Percentiles rank a stretch among this genome's conserved stretches.
These are phyloP conservation scores for Penicillium paxilli DNA, from an alignment of 495 filamentous ascomycete species.

Conservation along the genomic window DNA sequence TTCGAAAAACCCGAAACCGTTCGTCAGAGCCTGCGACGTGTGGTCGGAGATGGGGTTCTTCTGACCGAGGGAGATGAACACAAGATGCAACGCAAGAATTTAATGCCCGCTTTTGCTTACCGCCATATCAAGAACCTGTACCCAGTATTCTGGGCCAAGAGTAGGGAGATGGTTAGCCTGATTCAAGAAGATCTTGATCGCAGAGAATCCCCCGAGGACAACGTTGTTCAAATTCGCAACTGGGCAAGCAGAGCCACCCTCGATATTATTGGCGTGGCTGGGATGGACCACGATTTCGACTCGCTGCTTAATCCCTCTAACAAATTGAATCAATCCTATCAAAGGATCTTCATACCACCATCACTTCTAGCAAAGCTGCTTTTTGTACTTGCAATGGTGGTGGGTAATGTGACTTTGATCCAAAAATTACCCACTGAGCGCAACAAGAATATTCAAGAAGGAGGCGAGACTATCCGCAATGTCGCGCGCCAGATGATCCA, in stretches of 20 bases:
- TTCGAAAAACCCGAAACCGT: slow-evolving; percentile 71
- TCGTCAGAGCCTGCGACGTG: slow-evolving; percentile 54
- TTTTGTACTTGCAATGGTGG: slow-evolving; percentile 42
- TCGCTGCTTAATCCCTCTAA: slow-evolving; percentile 65
- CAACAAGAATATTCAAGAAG: slow-evolving; percentile 59
- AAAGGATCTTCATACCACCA: slow-evolving; percentile 37
- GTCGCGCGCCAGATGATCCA: slow-evolving; percentile 66
- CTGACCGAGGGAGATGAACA: slow-evolving; percentile 87
- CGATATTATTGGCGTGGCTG: slow-evolving; percentile 86
- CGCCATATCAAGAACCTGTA: slow-evolving; percentile 86
- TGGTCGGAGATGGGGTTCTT: slow-evolving; percentile 75
- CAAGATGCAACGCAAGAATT: slow-evolving; percentile 72
- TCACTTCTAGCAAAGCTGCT: slow-evolving; percentile 25
- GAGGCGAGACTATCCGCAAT: slow-evolving; percentile 57
- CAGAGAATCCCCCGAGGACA: slow-evolving; percentile 23
- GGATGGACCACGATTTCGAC: slow-evolving; percentile 80
- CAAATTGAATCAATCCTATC: slow-evolving; percentile 65
- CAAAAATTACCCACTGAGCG: slow-evolving; percentile 61
- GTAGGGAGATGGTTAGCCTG: slow-evolving; percentile 44
- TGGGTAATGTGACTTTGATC: slow-evolving; percentile 32
- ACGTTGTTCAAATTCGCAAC: slow-evolving; percentile 54
- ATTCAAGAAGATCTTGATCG: slow-evolving; percentile 36
- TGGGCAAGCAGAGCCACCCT: slow-evolving; percentile 76
- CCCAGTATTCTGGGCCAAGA: slow-evolving; percentile 79
- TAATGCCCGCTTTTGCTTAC: slow-evolving; percentile 84